Evolutionary conservation across 2,329 filamentous ascomycete species (phyloP), one percentile per base, ranked within the genome.

Genomic region (Rhytidhysteron rufulum): DNA sequence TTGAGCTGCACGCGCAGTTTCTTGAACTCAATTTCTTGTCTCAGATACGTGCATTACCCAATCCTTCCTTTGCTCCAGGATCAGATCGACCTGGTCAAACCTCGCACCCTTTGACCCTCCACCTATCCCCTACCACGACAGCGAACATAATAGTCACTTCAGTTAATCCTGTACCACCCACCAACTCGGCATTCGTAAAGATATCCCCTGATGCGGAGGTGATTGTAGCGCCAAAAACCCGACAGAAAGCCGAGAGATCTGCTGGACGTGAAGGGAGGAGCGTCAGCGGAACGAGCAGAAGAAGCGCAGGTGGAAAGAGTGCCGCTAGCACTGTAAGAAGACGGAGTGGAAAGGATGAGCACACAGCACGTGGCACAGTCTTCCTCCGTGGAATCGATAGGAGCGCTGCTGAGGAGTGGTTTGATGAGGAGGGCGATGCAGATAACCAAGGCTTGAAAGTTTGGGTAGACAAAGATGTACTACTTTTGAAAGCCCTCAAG

Each of bases 1-100:
- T 98, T 54, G 93, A 98, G 66, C 74, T 98, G 2, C 93, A 98
- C 70, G 93, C 93, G 4, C 93, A 85, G 13, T 98, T 97, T 59
- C 74, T 98, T 37, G 93, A 98, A 61, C 75, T 96, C 49, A 97
- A 98, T 64, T 82, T 98, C 38, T 74, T 95, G 22, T 86, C 85
- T 32, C 93, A 98, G 69, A 90, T 98, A 53, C 85, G 93, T 55
- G 91, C 91, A 15, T 74, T 98, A 17, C 91, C 91, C 18, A 97
- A 96, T 63, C 91, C 91, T 15, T 72, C 77, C 18, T 86, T 81
- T 60, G 73, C 69, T 31, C 71, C 75, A 18, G 71, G 60, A 3
- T 49, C 57, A 8, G 43, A 73, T 20, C 71, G 71, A 19, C 70
- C 73, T 19, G 62, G 73, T 13, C 70, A 79, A 11, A 70, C 74